A percentile compares a stretch with the other conserved stretches of the same genome.
These are phyloP conservation scores for Plasmodium blacklocki DNA, from an alignment of 169 alveolate genomes.

Conservation along the genomic window DNA sequence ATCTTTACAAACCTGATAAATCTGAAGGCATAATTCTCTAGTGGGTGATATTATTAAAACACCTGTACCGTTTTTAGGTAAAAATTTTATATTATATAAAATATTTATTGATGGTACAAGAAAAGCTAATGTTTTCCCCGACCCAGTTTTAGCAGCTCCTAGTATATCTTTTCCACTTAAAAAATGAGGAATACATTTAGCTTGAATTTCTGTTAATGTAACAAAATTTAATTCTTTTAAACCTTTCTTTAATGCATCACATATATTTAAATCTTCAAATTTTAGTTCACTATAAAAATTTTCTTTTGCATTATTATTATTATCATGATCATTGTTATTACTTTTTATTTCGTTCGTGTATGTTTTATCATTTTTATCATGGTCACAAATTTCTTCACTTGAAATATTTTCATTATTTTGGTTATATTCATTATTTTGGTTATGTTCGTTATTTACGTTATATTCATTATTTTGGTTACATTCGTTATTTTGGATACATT, in stretches of 20 bases:
- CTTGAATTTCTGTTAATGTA: slow-evolving; percentile 97
- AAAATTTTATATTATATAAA: slow-evolving; percentile 94
- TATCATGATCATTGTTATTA: not conserved
- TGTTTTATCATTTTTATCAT: not conserved
- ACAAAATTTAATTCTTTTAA: slow-evolving; percentile 91
- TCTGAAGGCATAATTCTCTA: slow-evolving; percentile 98
- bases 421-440: no score
- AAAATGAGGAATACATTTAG: slow-evolving; percentile 97
- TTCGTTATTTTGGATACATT: no score
- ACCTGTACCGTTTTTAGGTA: slow-evolving; percentile 96
- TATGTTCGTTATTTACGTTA: no score
- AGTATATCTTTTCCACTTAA: slow-evolving; percentile 97
- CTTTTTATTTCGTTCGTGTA: not conserved
- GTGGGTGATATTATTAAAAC: slow-evolving; percentile 97
- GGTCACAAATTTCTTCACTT: no score
- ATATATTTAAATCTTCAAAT: slow-evolving; percentile 88
- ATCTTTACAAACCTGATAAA: slow-evolving; percentile 96
- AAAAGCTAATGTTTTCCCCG: slow-evolving; percentile 99
- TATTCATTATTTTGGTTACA: no score
- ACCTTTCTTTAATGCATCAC: slow-evolving; percentile 94
- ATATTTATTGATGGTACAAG: slow-evolving; percentile 98
- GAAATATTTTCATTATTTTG: no score
- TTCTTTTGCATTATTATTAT: slow-evolving; percentile 4
- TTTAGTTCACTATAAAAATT: slow-evolving; percentile 82
- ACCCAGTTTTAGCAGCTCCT: slow-evolving; percentile 98